phyloP scores from a whole-genome alignment of 2,329 filamentous ascomycete genomes.

The Pestalotiopsis sp. region DNA sequence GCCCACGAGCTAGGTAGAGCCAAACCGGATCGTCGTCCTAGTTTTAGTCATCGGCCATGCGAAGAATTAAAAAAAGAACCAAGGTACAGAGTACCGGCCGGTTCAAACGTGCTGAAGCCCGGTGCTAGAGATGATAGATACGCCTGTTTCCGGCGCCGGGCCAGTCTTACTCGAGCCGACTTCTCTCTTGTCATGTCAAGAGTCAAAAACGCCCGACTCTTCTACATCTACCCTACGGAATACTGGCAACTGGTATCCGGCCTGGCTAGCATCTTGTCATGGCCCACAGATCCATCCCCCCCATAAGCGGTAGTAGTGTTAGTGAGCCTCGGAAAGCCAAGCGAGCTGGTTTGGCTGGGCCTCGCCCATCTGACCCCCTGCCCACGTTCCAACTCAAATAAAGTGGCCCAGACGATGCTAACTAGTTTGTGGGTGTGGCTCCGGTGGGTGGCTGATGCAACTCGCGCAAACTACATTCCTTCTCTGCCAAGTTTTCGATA shows the following conservation, averaged over 20 bases:
- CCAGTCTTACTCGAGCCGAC: too few species aligned
- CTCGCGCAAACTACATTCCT: neutral
- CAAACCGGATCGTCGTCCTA: neutral
- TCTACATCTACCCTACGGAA: too few species aligned
- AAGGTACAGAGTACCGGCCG: neutral
- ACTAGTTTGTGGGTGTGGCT: constrained; percentile 9
- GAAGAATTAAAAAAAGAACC: neutral
- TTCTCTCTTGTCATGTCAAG: too few species aligned
- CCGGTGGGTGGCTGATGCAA: constrained; percentile 14
- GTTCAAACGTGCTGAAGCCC: neutral
- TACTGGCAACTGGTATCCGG: neutral
- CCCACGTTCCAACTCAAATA: constrained; percentile 1
- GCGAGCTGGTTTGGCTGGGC: neutral
- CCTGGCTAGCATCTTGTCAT: neutral
- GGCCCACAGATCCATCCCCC: neutral
- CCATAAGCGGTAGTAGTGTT: neutral
- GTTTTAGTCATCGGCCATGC: neutral
- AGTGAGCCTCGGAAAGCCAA: neutral
- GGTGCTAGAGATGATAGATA: neutral
- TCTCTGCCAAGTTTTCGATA: constrained; percentile 5
- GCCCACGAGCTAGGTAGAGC: neutral
- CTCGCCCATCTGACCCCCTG: neutral
- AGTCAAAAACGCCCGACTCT: too few species aligned
- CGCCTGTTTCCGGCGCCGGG: neutral
- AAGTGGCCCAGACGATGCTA: constrained; percentile 1